Conservation (phyloP, 495 filamentous ascomycete species). For the Articulospora tetracladia region DNA sequence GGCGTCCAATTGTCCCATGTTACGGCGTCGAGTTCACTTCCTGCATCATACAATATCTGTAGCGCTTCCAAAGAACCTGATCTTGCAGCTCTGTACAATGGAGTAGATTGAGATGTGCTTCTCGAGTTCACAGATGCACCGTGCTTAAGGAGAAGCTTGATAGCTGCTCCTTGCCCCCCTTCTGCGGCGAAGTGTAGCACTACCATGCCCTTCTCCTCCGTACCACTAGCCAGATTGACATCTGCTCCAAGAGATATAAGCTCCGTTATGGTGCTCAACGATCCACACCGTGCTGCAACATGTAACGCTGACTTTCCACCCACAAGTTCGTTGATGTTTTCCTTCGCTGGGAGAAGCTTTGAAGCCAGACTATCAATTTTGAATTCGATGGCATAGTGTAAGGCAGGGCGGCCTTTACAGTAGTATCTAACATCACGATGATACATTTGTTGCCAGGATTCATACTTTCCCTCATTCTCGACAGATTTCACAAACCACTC, state of each 20-base stretch:
- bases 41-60: background rate
- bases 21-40: constrained; percentile 9
- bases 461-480: constrained; percentile 1
- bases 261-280: constrained; percentile 5
- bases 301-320: constrained; percentile 16
- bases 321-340: constrained; percentile 16
- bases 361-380: constrained; percentile 8
- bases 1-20: constrained; percentile 7
- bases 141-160: constrained; percentile 2
- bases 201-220: background rate
- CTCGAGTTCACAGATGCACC: constrained; percentile 3
- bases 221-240: constrained; percentile 4
- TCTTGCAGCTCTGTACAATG: constrained; percentile 9
- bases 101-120: background rate
- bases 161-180: constrained; percentile 1
- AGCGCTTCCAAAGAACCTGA: constrained; percentile 1
- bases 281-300: constrained; percentile 14
- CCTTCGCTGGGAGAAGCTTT: constrained; percentile 12
- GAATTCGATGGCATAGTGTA: constrained; percentile 5
- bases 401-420: background rate
- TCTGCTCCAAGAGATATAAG: constrained; percentile 19
- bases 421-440: constrained; percentile 5
- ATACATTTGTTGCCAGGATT: constrained; percentile 16
- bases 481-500: no score
- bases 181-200: constrained; percentile 16